Conservation (phyloP, 1,139 yeast genomes). For the Pichia sp. region DNA sequence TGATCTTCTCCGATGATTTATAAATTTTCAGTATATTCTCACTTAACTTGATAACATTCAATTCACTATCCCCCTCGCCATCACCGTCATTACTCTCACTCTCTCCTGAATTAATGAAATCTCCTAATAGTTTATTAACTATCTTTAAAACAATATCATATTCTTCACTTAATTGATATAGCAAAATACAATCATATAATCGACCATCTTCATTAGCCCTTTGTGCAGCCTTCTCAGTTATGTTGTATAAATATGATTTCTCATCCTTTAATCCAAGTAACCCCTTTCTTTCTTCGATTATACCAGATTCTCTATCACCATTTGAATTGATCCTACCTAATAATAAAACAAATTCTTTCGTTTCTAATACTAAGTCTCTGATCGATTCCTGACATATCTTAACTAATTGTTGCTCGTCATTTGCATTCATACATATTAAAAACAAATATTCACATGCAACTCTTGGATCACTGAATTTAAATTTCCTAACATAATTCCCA, state of each 20-base stretch:
- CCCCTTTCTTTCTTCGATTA: slow-evolving; percentile 72
- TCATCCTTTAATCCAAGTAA: slow-evolving; percentile 55
- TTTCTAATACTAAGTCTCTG: slow-evolving; percentile 76
- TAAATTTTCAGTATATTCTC: slow-evolving; percentile 50
- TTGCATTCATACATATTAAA: slow-evolving; percentile 42
- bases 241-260: slow-evolving; percentile 51
- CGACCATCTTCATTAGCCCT: slow-evolving; percentile 92
- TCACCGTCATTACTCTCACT: slow-evolving; percentile 21
- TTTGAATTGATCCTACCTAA: slow-evolving; percentile 74
- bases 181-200: slow-evolving; percentile 72
- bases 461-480: slow-evolving; percentile 80
- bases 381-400: slow-evolving; percentile 71
- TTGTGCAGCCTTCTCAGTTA: slow-evolving; percentile 78
- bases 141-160: slow-evolving; percentile 76
- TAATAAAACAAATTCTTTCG: slow-evolving; percentile 74
- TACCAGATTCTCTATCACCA: slow-evolving; percentile 78
- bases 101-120: slow-evolving; percentile 52
- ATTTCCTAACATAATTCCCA: slow-evolving; percentile 71
- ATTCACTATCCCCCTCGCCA: slow-evolving; percentile 29
- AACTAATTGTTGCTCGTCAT: slow-evolving; percentile 42
- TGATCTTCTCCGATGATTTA: slow-evolving; percentile 45
- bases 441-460: slow-evolving; percentile 86
- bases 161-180: slow-evolving; percentile 86
- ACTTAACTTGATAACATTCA: slow-evolving; percentile 50
- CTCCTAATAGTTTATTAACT: slow-evolving; percentile 74